Evolutionary conservation across 352 stramenopile species (phyloP), one percentile per base, ranked within the genome.

Genomic region (Phytopythium cucurbitacearum): DNA sequence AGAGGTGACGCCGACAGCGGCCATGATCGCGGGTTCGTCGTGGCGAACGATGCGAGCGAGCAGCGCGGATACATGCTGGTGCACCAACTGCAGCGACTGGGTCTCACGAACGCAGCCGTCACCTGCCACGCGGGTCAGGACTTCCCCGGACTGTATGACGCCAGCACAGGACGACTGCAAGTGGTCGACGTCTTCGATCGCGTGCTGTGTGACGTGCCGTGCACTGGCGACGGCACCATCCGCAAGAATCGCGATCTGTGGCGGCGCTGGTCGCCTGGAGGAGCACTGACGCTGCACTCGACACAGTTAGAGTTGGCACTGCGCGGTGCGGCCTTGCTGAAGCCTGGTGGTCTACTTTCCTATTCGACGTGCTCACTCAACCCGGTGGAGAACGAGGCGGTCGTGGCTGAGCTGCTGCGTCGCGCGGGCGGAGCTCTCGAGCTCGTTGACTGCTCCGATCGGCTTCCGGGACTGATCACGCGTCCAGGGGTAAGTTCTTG

Each of bases 281-380:
- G 81, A 28, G 78, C 74, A 13, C 80, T 98, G 39, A 87, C 72
- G 9, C 73, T 99, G 54, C 96, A 99, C 64, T 66, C 66, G 5
- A 73, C 96, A 28, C 97, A 99, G 70, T 59, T 98, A 40, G 66
- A 84, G 35, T 97, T 99, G 41, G 89, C 94, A 9, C 50, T 87
- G 11, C 83, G 96, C 7, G 95, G 89, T 13, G 80, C 96, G 28
- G 73, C 89, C n/a, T 60, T 98, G 15, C 72, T 98, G 33, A 85
- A 87, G 57, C 61, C 80, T n/a, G 85, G 88, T 16, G 91, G 93
- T 3, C 73, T 89, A 51, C 96, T 98, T 87, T 93, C 97, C 13
- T 98, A 98, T 59, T 97, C 87, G 11, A 98, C 94, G 34, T 99
- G 97, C 64, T 98, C 88, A 36, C 69, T 99, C 48, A 99, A 99